Percentiles rank a stretch among this genome's conserved stretches.
Evolutionary conservation across 2,329 filamentous ascomycete genomes (phyloP).

Genomic region (Fusarium falciforme): DNA sequence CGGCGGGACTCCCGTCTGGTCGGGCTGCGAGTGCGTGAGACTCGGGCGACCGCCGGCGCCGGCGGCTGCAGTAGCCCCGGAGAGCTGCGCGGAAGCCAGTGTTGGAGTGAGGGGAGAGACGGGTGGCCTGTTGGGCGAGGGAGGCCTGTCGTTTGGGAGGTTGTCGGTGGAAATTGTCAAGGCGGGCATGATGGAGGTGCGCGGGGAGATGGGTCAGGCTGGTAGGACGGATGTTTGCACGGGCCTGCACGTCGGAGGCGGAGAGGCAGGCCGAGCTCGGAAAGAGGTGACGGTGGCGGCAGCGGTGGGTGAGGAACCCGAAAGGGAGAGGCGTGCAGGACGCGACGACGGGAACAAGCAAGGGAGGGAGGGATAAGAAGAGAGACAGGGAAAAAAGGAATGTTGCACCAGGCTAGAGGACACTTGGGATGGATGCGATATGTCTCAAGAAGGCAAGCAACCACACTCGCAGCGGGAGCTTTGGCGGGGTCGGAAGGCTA

Average conservation of each 20-base stretch:
- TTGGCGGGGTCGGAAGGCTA: conserved; percentile 16
- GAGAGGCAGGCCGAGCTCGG: conserved; percentile 19
- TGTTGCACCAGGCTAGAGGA: neutral
- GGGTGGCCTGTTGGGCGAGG: conserved; percentile 61
- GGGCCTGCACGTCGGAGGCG: conserved; percentile 5
- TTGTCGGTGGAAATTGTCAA: conserved; percentile 48
- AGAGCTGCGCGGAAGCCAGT: conserved; percentile 51
- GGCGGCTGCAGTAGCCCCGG: conserved; percentile 30
- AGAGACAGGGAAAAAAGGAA: neutral
- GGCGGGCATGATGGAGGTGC: conserved; percentile 44
- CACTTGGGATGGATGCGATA: neutral
- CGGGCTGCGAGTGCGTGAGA: conserved; percentile 60
- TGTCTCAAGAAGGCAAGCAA: conserved; percentile 14
- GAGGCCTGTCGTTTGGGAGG: conserved; percentile 47
- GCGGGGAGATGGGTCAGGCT: conserved; percentile 6
- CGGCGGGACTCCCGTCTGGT: conserved; percentile 55
- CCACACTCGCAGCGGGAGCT: conserved; percentile 8
- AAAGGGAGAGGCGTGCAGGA: conserved; percentile 9
- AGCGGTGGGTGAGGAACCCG: conserved; percentile 3
- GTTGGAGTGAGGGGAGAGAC: conserved; percentile 68
- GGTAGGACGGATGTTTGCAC: conserved; percentile 10
- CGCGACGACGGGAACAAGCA: conserved; percentile 1
- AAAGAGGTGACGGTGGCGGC: conserved; percentile 15
- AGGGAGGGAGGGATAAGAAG: neutral
- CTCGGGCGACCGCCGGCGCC: conserved; percentile 47